A percentile compares a stretch with the other conserved stretches of the same genome.
phyloP scores from a whole-genome alignment of 352 stramenopile species.

The Bremia lactucae region DNA sequence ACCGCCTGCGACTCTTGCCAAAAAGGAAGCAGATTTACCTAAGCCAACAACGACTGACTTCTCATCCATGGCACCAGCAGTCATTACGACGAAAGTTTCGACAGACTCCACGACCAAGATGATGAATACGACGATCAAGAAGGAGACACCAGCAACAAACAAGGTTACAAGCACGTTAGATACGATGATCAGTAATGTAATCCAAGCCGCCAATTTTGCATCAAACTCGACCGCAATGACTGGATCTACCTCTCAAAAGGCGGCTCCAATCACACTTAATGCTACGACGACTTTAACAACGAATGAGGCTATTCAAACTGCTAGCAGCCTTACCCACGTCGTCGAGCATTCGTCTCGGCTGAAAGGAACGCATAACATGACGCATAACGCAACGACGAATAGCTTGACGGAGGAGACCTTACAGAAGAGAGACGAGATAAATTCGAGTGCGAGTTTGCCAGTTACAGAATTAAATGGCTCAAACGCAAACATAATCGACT shows the following conservation, averaged over 20 bases:
- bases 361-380: no score
- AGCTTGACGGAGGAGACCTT: constrained; percentile 4
- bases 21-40: neutral
- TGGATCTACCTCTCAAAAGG: neutral
- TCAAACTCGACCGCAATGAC: neutral
- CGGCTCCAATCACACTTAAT: neutral
- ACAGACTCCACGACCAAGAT: no score
- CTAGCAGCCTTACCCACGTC: no score
- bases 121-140: no score
- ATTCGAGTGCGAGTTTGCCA: constrained; percentile 6
- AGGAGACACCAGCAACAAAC: neutral
- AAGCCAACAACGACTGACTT: neutral
- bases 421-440: constrained; percentile 3
- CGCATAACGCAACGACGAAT: no score
- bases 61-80: neutral
- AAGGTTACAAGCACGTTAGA: neutral
- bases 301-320: constrained; percentile 1
- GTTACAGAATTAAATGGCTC: constrained; percentile 16
- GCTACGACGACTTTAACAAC: neutral
- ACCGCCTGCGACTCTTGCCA: neutral
- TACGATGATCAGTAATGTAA: neutral
- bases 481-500: constrained; percentile 7
- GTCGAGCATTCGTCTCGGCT: no score
- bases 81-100: no score
- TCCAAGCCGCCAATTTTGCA: neutral